These are phyloP conservation scores for Blastobotrys capitulatus DNA, from an alignment of 1,139 yeast species.

Conservation along the genomic window DNA sequence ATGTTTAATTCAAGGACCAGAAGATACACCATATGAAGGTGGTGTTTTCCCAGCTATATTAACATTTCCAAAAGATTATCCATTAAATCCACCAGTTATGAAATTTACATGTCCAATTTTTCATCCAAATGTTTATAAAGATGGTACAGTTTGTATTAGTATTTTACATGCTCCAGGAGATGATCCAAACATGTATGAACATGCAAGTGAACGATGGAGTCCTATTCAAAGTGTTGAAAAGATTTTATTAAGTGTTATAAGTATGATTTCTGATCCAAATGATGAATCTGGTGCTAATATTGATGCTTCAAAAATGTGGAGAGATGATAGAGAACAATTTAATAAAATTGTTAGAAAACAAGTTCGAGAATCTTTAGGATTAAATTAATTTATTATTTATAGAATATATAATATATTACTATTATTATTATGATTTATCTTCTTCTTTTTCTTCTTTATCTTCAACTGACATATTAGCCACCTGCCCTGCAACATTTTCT, in stretches of 20 bases:
- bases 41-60: conserved; percentile 86
- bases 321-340: conserved; percentile 70
- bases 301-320: conserved; percentile 89
- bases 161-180: conserved; percentile 95
- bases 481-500: conserved; percentile 12
- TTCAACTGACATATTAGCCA: conserved; percentile 5
- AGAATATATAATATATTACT: not conserved
- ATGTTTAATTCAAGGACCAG: conserved; percentile 86
- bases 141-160: conserved; percentile 94
- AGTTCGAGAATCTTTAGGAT: conserved; percentile 62
- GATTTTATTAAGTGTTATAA: conserved; percentile 83
- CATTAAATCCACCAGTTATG: conserved; percentile 83
- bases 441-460: not conserved
- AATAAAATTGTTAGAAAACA: conserved; percentile 58
- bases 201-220: conserved; percentile 96
- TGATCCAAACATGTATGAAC: conserved; percentile 92
- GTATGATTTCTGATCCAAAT: conserved; percentile 96
- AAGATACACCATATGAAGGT: conserved; percentile 88
- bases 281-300: conserved; percentile 96
- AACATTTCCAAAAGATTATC: conserved; percentile 86
- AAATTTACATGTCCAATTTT: conserved; percentile 78
- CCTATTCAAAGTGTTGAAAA: conserved; percentile 97
- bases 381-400: conserved; percentile 22
- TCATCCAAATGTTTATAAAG: conserved; percentile 91
- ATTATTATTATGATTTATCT: not conserved